These are phyloP conservation scores for Tilletiopsis washingtonensis DNA, from an alignment of 1,284 basidiomycete genomes.

Conservation along the genomic window DNA sequence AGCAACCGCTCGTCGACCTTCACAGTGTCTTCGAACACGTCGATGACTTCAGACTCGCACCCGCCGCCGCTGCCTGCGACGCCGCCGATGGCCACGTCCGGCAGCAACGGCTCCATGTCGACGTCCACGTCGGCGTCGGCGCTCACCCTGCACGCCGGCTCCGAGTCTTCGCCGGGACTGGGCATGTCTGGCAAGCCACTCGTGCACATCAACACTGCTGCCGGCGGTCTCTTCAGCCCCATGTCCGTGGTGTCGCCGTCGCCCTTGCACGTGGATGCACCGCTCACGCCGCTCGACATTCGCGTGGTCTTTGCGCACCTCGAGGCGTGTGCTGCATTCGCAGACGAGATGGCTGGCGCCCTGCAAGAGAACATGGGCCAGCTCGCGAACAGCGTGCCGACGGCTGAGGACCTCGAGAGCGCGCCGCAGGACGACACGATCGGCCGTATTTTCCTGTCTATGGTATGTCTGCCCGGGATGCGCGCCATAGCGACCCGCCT, in stretches of 20 bases:
- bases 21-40: slow-evolving; percentile 37
- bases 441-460: slow-evolving; percentile 67
- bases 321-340: slow-evolving; percentile 63
- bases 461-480: slow-evolving; percentile 52
- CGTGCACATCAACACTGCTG: slow-evolving; percentile 30
- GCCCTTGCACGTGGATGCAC: slow-evolving; percentile 12
- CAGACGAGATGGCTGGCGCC: slow-evolving; percentile 57
- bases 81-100: background rate
- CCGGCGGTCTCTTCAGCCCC: slow-evolving; percentile 4
- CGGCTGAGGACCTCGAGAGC: slow-evolving; percentile 21
- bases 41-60: slow-evolving; percentile 21
- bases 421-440: slow-evolving; percentile 55
- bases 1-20: slow-evolving; percentile 39
- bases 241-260: background rate
- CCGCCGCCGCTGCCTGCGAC: slow-evolving; percentile 4
- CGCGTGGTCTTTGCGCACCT: slow-evolving; percentile 73
- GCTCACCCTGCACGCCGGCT: background rate
- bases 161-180: background rate
- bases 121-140: background rate
- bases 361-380: slow-evolving; percentile 48
- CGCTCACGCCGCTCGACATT: slow-evolving; percentile 63
- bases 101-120: background rate
- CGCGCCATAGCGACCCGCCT: background rate
- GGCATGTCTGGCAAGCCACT: background rate
- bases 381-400: slow-evolving; percentile 1